Conservation (phyloP, 2,329 filamentous ascomycete species). For the Fusarium oxysporum region DNA sequence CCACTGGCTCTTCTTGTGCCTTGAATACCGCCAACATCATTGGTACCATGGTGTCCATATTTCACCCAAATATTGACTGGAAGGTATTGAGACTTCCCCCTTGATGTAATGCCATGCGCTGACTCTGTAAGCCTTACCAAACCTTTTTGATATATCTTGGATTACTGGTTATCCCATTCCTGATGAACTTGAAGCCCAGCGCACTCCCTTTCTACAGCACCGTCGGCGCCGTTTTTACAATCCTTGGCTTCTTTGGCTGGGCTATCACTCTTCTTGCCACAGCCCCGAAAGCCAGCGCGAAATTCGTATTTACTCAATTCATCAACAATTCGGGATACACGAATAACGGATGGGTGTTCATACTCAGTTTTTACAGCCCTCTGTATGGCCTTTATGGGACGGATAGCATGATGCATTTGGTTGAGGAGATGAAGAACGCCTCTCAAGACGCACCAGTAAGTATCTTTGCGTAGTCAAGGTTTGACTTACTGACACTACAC, state of each 20-base stretch:
- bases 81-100: not conserved
- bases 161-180: not conserved
- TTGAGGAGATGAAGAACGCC: slow-evolving; percentile 28
- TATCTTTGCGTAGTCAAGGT: rapidly evolving
- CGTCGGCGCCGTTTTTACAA: slow-evolving; percentile 15
- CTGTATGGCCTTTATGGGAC: slow-evolving; percentile 18
- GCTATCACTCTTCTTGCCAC: slow-evolving; percentile 1
- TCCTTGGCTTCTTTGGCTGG: slow-evolving; percentile 23
- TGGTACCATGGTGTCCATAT: not conserved
- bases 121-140: slow-evolving; percentile 3
- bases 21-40: slow-evolving; percentile 22
- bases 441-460: slow-evolving; percentile 13
- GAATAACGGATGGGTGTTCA: slow-evolving; percentile 13
- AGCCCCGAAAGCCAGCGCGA: not conserved
- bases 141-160: slow-evolving; percentile 12
- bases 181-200: slow-evolving; percentile 13
- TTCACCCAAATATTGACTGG: slow-evolving; percentile 16
- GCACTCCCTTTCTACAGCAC: slow-evolving; percentile 17
- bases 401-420: slow-evolving; percentile 24
- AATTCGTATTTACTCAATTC: slow-evolving; percentile 15
- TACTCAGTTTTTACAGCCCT: slow-evolving; percentile 14
- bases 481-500: not conserved
- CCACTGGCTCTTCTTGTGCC: slow-evolving; percentile 4
- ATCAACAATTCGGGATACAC: slow-evolving; percentile 22
- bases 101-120: not conserved